These are phyloP conservation scores for Massarina eburnea DNA, from an alignment of 2,329 filamentous ascomycete species.

Conservation along the genomic window DNA sequence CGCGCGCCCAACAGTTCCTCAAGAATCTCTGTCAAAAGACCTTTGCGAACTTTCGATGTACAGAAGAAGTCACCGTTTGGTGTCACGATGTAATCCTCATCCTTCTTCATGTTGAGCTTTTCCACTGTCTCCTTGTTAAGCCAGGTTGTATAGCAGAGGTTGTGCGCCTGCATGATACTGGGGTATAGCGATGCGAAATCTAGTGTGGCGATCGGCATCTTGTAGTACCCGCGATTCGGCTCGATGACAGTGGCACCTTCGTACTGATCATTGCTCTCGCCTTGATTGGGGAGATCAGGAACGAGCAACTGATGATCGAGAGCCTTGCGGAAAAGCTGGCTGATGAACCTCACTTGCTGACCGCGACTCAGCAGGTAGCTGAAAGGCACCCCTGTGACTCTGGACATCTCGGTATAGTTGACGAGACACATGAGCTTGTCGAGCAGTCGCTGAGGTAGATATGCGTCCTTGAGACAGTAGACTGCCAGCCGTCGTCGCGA, in stretches of 20 bases:
- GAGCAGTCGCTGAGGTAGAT: conserved; percentile 89
- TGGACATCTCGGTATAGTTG: conserved; percentile 99
- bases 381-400: conserved; percentile 97
- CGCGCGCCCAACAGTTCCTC: conserved; percentile 89
- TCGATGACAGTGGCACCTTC: conserved; percentile 98
- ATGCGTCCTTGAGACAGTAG: conserved; percentile 97
- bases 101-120: conserved; percentile 75
- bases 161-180: conserved; percentile 98
- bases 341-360: conserved; percentile 97
- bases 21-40: conserved; percentile 89
- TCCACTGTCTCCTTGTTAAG: conserved; percentile 78
- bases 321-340: conserved; percentile 93
- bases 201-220: conserved; percentile 91
- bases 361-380: conserved; percentile 89
- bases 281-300: conserved; percentile 75
- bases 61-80: conserved; percentile 94
- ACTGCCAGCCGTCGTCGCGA: conserved; percentile 87
- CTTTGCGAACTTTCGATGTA: conserved; percentile 85
- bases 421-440: conserved; percentile 98
- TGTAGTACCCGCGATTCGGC: conserved; percentile 88
- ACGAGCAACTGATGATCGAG: conserved; percentile 92
- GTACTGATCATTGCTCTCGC: conserved; percentile 78
- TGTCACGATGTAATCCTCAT: conserved; percentile 94
- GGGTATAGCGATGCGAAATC: conserved; percentile 99
- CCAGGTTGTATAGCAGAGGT: conserved; percentile 94